A percentile compares a stretch with the other conserved stretches of the same genome.
These are phyloP conservation scores for Alternaria arbusti DNA, from an alignment of 2,329 filamentous ascomycete species.

Conservation along the genomic window DNA sequence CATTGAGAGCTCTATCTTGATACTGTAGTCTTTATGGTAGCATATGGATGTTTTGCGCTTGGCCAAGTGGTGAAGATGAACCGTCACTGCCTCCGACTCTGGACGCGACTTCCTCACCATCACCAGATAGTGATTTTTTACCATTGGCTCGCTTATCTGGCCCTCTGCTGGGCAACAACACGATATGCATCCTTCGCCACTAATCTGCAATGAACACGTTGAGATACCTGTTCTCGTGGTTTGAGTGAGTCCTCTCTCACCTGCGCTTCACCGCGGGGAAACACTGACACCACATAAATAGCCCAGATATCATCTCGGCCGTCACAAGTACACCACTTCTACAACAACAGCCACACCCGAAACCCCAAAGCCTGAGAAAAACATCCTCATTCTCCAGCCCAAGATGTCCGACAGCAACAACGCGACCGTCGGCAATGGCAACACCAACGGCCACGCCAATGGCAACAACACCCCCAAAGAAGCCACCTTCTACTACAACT, in stretches of 20 bases:
- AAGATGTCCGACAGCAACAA: background rate
- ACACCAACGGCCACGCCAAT: background rate
- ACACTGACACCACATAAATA: background rate
- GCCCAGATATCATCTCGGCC: background rate
- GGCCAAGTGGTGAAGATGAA: background rate
- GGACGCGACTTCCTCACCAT: background rate
- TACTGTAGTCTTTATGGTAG: background rate
- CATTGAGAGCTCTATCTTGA: accelerated
- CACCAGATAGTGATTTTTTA: background rate
- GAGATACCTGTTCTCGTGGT: background rate
- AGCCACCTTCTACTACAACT: constrained; percentile 14
- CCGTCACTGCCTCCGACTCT: background rate
- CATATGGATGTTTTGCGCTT: background rate
- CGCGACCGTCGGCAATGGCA: background rate
- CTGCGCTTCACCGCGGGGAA: background rate
- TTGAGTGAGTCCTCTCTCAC: background rate
- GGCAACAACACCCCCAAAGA: background rate
- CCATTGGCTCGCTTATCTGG: background rate
- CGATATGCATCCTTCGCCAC: background rate
- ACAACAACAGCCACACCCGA: background rate
- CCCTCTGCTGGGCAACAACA: background rate
- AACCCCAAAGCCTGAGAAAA: background rate
- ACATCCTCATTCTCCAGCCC: background rate
- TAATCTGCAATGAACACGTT: background rate
- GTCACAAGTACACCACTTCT: background rate